Conservation (phyloP, 768 basidiomycete genomes). For the Lactarius tabidus region DNA sequence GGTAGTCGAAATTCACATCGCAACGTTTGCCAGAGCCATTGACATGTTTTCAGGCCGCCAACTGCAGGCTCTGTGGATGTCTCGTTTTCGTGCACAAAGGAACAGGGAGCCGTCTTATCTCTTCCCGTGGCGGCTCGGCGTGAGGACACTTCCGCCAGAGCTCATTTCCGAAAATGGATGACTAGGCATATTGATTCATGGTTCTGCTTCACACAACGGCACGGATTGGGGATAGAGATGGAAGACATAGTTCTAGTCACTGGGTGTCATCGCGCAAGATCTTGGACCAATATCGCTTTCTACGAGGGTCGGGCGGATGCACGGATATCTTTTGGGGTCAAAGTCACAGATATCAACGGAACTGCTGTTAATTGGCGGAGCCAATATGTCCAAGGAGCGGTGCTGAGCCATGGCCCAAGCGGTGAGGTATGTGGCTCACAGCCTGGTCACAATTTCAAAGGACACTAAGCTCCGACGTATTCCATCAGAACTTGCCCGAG, state of each 20-base stretch:
- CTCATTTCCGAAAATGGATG: not conserved
- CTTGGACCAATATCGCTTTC: not conserved
- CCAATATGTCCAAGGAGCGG: too few relatives aligned
- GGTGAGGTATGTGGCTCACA: too few relatives aligned
- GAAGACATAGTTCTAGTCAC: too few relatives aligned
- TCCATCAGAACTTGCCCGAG: too few relatives aligned
- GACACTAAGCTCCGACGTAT: too few relatives aligned
- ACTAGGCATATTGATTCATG: not conserved
- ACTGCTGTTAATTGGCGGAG: too few relatives aligned
- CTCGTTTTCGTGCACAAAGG: not conserved
- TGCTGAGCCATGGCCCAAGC: too few relatives aligned
- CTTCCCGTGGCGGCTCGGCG: not conserved
- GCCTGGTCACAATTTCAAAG: too few relatives aligned
- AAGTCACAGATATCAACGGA: too few relatives aligned
- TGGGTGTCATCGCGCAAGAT: not conserved
- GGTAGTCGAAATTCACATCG: not conserved
- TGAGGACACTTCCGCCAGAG: not conserved
- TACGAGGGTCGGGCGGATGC: too few relatives aligned
- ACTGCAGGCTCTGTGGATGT: not conserved
- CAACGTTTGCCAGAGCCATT: not conserved
- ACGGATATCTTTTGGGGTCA: too few relatives aligned
- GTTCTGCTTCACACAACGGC: not conserved
- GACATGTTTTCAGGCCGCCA: not conserved
- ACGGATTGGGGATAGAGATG: not conserved
- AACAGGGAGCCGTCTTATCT: not conserved